Percentiles rank a stretch among this genome's conserved stretches.
phyloP scores from a whole-genome alignment of 257 asterid genomes.

The Gynochthodes officinalis region DNA sequence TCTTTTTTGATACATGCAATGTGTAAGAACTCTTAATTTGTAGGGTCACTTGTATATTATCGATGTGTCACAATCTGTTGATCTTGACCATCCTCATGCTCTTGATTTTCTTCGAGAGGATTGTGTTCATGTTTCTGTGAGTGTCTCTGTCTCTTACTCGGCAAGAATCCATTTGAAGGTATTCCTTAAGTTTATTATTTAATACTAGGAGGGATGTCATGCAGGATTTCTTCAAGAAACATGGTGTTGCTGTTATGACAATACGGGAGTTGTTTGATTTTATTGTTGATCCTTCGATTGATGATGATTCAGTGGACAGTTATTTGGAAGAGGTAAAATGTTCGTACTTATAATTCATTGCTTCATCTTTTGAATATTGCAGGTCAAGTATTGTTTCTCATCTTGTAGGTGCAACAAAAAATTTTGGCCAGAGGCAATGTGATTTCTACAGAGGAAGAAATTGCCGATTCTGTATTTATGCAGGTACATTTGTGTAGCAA shows the following conservation, averaged over 20 bases:
- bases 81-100: conserved; percentile 96
- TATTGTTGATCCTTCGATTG: conserved; percentile 78
- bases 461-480: conserved; percentile 80
- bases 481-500: conserved; percentile 53
- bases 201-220: conserved; percentile 6
- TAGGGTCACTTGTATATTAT: conserved; percentile 92
- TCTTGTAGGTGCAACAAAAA: conserved; percentile 64
- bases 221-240: conserved; percentile 86
- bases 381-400: conserved; percentile 6
- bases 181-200: neutral
- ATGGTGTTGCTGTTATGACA: conserved; percentile 92
- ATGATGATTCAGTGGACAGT: conserved; percentile 73
- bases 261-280: conserved; percentile 84
- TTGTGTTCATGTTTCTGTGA: conserved; percentile 77
- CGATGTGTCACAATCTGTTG: conserved; percentile 95
- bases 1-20: neutral
- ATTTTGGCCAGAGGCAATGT: conserved; percentile 76
- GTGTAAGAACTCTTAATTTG: neutral
- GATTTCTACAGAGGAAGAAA: conserved; percentile 85
- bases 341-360: neutral
- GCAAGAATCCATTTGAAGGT: neutral
- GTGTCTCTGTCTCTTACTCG: conserved; percentile 20
- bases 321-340: conserved; percentile 78
- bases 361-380: conserved; percentile 10
- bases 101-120: conserved; percentile 92